Base-by-base conservation (phyloP, 2,329 filamentous ascomycete genomes). In the Sclerotinia glacialis region DNA sequence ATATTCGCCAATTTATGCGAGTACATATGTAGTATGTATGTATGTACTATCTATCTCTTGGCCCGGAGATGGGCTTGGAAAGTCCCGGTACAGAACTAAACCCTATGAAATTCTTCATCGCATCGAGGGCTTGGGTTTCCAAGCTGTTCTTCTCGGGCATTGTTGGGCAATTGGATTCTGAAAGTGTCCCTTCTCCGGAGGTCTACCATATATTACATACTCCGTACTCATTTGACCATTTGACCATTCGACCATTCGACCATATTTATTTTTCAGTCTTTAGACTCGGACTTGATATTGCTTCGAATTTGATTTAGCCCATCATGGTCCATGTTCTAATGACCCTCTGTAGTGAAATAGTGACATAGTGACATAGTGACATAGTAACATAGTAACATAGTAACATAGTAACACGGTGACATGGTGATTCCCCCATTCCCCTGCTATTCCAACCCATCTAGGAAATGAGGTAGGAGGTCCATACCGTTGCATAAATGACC, bases 391-490 rank as follows among this genome's bases (percentile, higher is more conserved):
- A 40, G 12, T 40, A 11, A 40, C 37, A 40, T 44, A n/a, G 28
- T n/a, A n/a, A 53, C 28, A 34, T 14, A n/a, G n/a, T n/a, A n/a
- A n/a, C n/a, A 23, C 34, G n/a, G 12, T 37, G 34, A 37, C 31
- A 55, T 40, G 16, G n/a, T 34, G 31, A 61, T 49, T 14, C 37
- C 37, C n/a, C 31, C 21, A n/a, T n/a, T 49, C n/a, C 58, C 58
- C 31, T 61, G 58, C 5, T 6, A 37, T 47, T 49, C 40, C 31
- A 40, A 61, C 44, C 44, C n/a, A n/a, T 61, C 44, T 34, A 49
- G 44, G 58, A 61, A 61, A 61, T 61, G 58, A 61, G 58, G 28
- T 31, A 54, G 52, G 52, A 54, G 34, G 44, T 28, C 34, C n/a
- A 49, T 40, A 49, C n/a, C 58, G 31, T 60, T 37, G 58, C 44